Base-by-base conservation (phyloP, 768 basidiomycete genomes). In the Crucibulum laeve region DNA sequence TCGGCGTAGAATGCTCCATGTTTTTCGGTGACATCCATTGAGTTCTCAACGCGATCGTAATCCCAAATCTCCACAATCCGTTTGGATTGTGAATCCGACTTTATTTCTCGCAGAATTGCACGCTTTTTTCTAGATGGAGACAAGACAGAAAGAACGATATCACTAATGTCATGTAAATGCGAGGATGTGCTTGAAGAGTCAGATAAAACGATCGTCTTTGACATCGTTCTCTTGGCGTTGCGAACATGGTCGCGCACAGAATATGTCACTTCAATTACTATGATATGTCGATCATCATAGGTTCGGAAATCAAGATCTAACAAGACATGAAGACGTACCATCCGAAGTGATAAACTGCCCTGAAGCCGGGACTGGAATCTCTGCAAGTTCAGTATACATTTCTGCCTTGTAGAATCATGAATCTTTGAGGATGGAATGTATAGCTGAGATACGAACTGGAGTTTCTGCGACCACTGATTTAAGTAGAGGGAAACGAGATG, bases 1-100 rank as follows among this genome's bases (percentile, higher is more conserved):
- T 87, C 83, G 3, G 73, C 63, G 50, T 82, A 82, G 49, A 83
- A 85, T 7, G 70, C 67, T 0, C 73, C 77, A 45, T 86, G 82
- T 3, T 53, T 52, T 21, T 78, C 71, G 1, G 80, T 77, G 14
- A 85, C 81, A 25, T 85, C 79, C 23, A 74, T 52, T 0, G 70
- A 73, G 0, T 62, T 65, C 39, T 76, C 69, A 1, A 81, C 55
- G 6, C 57, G 49, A 22, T 69, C 62, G 0, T 64, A 68, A 0
- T 58, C 52, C 80, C 82, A 85, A 11, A 87, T 60, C 56, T 87
- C 84, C 0, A 86, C 70, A 41, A 68, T 75, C 25, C 80, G 69
- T 47, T 69, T 76, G 46, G 71, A 66, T 2, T 59, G 60, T 1
- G 55, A 25, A 2, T 55, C 49, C 23, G 44, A 39, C 40, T 64